Base-by-base conservation (phyloP, 176 grass and related monocot species). In the Zizania latifolia region DNA sequence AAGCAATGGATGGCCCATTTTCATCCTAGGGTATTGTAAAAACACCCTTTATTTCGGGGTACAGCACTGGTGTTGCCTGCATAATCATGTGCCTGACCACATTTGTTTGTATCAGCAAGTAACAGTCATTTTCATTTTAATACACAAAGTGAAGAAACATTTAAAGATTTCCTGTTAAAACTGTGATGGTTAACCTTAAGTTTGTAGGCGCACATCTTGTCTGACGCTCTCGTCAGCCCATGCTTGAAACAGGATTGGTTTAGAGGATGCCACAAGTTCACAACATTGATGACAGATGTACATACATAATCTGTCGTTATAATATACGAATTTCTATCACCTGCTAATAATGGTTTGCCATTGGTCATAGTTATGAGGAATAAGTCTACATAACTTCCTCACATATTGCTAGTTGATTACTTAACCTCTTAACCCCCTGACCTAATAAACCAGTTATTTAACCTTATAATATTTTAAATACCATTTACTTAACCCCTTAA, bases 211-310 rank as follows among this genome's bases (percentile, higher is more conserved):
- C 24, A 34, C 45, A 59, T 34, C 8, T 33, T 33, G 40, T 10
- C 22, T 4, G 32, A 58, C 46, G n/a, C 2, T 60, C 19, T 70
- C 22, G 45, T 32, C 75, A 58, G 11, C 7, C 36, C n/a, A 35
- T 79, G 19, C 35, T 23, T 32, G 11, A 36, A 35, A 23, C 44
- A 7, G 40, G 21, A 56, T 55, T 55, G 10, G 30, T 38, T n/a
- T 50, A 26, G 56, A 80, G 55, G 56, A 48, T 45, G 56, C 55
- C 41, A 68, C 38, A 83, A 6, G 28, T 28, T 68, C 57, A 68
- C 27, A 68, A 16, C 28, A 46, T 75, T 26, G 10, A 11, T 15
- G 31, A 58, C 24, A 77, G 19, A 12, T 12, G 24, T 5, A 17
- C 3, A 40, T 19, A 26, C 74, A 84, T 70, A 24, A 9, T 40